Percentiles rank a stretch among this genome's conserved stretches.
Evolutionary conservation across 805 yeast genomes (phyloP).

Genomic region (Millerozyma miso): DNA sequence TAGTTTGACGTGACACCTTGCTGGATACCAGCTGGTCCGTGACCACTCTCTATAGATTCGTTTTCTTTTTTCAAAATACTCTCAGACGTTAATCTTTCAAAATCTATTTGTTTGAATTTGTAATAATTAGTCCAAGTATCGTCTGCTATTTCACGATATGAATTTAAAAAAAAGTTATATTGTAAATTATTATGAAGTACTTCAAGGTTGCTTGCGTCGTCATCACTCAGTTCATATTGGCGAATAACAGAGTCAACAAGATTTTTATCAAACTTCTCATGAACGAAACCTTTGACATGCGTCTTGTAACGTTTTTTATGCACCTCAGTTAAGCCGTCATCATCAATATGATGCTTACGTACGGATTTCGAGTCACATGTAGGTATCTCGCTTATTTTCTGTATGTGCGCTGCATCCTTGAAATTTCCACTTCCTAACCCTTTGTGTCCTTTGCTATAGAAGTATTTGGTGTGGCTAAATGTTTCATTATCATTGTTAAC

Average conservation of each 20-base stretch:
- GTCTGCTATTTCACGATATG: constrained; percentile 35
- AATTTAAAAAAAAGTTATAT: constrained; percentile 35
- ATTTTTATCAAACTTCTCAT: constrained; percentile 28
- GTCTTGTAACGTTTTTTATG: constrained; percentile 13
- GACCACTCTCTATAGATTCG: constrained; percentile 8
- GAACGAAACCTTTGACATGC: constrained; percentile 35
- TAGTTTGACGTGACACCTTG: constrained; percentile 14
- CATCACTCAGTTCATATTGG: constrained; percentile 26
- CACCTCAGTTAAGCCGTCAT: constrained; percentile 11
- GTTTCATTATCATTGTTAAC: constrained; percentile 34
- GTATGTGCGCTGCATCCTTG: constrained; percentile 40
- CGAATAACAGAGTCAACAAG: constrained; percentile 27
- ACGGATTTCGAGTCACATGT: constrained; percentile 12
- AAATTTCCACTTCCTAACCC: constrained; percentile 46
- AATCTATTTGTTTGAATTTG: constrained; percentile 35
- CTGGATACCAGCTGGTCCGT: constrained; percentile 6
- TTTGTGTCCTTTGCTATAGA: constrained; percentile 35
- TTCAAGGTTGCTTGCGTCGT: constrained; percentile 37
- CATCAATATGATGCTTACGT: constrained; percentile 14
- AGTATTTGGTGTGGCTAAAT: constrained; percentile 33
- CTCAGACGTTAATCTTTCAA: constrained; percentile 26
- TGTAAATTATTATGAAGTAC: constrained; percentile 41
- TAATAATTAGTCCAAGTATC: constrained; percentile 39
- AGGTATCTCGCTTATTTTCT: constrained; percentile 34
- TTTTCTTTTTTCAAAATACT: constrained; percentile 8